Evolutionary conservation across 2,329 filamentous ascomycete species (phyloP), one percentile per base, ranked within the genome.

Genomic region (Alternaria rosae): DNA sequence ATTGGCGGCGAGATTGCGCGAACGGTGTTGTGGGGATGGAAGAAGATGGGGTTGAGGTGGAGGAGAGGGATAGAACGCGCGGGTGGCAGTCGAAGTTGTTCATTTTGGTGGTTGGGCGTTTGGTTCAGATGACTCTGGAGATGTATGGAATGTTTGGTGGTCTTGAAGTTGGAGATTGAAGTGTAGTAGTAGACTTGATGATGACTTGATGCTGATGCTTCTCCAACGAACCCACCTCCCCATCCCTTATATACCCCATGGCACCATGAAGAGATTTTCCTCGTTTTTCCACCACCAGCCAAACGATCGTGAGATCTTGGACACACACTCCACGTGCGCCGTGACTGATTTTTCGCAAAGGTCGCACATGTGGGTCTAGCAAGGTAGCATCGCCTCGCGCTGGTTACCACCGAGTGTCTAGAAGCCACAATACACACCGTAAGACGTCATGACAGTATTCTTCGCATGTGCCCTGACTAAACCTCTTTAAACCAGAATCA

Each of bases 61-160:
- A 50, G 43, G 61, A 64, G 38, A 72, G 67, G 17, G 69, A 69
- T 3, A 71, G 64, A 30, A 72, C 17, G 58, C 70, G 69, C 4
- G 70, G 70, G 62, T 72, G 70, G 21, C 48, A 66, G 52, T 72
- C 70, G 25, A 61, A 54, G 59, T 54, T 70, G 60, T 53, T 65
- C 69, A 71, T 73, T 26, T 63, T 70, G 61, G 35, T 28, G 13
- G 25, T 9, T 28, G 48, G n/a, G 5, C 41, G 17, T n/a, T 38
- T 26, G 57, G 54, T 62, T 56, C 26, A n/a, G 25, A 56, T 38
- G 12, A 50, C 25, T 54, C 61, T 47, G 38, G 51, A 17, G 32
- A 21, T 41, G 21, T 42, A 12, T n/a, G 20, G 28, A 41, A 12
- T 9, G 12, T 50, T 38, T 9, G 41, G 12, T 32, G n/a, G 15